Base-by-base conservation (phyloP, 805 yeast species). In the Saccharomycopsis fodiens region DNA sequence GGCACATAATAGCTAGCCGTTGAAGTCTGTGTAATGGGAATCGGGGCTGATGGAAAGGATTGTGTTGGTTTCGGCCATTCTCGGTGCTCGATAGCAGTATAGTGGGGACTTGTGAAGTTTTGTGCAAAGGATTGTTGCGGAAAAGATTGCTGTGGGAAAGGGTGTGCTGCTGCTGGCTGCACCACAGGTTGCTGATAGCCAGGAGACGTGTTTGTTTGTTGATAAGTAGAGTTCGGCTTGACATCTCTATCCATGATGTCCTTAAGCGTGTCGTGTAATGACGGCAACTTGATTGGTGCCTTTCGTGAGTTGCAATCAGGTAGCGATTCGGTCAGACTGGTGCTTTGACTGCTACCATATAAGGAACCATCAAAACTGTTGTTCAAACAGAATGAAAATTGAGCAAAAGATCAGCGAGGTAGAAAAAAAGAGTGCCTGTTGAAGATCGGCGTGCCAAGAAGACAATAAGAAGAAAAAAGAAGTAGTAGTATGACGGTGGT, bases 281-380 rank as follows among this genome's bases (percentile, higher is more conserved):
- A 22, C 7, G 31, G 46, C 35, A 37, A 38, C 36, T 12, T 30
- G 10, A 44, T 37, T 27, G 13, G 30, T 38, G 23, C 30, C 30
- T 13, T 19, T 6, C 7, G 46, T n/a, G 29, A 36, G 29, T 25
- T 25, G n/a, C n/a, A n/a, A n/a, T n/a, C n/a, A n/a, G n/a, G n/a
- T n/a, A n/a, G n/a, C n/a, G n/a, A n/a, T n/a, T n/a, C n/a, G n/a
- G n/a, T n/a, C n/a, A n/a, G n/a, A n/a, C n/a, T n/a, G n/a, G n/a
- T n/a, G n/a, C n/a, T n/a, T n/a, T n/a, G n/a, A n/a, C n/a, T n/a
- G n/a, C n/a, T n/a, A n/a, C n/a, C n/a, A n/a, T n/a, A n/a, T n/a
- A n/a, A n/a, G n/a, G n/a, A n/a, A n/a, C n/a, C n/a, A n/a, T n/a
- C n/a, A n/a, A n/a, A n/a, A n/a, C n/a, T n/a, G n/a, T n/a, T n/a